Percentiles rank a stretch among this genome's conserved stretches.
phyloP scores from a whole-genome alignment of 805 yeast genomes.

The Starmerella bombicola region DNA sequence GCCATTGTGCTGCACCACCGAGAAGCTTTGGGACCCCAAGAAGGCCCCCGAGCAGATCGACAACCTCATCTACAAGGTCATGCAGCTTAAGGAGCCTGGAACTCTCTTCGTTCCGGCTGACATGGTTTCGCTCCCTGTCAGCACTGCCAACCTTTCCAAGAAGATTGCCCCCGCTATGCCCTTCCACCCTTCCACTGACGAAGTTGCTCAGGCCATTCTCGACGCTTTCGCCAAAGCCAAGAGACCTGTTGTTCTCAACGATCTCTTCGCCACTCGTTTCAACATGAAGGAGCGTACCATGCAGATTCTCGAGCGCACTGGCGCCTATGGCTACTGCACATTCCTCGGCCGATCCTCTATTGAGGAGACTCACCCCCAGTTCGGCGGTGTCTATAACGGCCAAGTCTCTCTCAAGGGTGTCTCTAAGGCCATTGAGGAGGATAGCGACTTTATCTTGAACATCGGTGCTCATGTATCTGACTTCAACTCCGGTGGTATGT shows the following conservation, averaged over 20 bases:
- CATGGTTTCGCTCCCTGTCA: constrained; percentile 38
- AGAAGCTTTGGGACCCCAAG: constrained; percentile 35
- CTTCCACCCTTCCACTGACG: constrained; percentile 25
- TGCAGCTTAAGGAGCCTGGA: constrained; percentile 60
- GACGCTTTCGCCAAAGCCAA: constrained; percentile 39
- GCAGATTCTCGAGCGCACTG: constrained; percentile 38
- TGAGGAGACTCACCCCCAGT: constrained; percentile 55
- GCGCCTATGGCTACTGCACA: constrained; percentile 47
- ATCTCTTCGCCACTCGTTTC: constrained; percentile 50
- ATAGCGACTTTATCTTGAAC: constrained; percentile 54
- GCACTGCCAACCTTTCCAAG: constrained; percentile 28
- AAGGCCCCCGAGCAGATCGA: constrained; percentile 55
- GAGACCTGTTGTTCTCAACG: constrained; percentile 59
- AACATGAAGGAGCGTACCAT: constrained; percentile 32
- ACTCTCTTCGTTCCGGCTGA: constrained; percentile 69
- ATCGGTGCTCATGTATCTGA: constrained; percentile 60
- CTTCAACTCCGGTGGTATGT: constrained; percentile 55
- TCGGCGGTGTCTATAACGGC: constrained; percentile 66
- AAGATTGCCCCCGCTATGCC: constrained; percentile 27
- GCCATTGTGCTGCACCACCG: constrained; percentile 45
- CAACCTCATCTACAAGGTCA: constrained; percentile 43
- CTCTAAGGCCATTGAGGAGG: constrained; percentile 35
- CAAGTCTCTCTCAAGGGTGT: constrained; percentile 39
- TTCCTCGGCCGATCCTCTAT: constrained; percentile 60
- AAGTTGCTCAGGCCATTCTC: constrained; percentile 37